phyloP scores from a whole-genome alignment of 345 rosid species.

The Dovyalis caffra region DNA sequence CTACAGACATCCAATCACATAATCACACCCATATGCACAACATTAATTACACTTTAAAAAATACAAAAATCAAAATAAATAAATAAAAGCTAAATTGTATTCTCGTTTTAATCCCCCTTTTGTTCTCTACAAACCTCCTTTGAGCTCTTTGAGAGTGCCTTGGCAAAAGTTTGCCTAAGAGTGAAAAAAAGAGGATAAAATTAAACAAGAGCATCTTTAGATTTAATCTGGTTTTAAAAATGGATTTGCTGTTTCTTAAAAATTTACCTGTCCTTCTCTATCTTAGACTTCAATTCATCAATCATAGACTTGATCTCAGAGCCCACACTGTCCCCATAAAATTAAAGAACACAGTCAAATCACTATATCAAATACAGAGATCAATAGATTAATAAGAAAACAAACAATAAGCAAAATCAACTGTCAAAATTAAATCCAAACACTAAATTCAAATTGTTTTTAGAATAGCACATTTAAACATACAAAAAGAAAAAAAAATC shows the following conservation, averaged over 20 bases:
- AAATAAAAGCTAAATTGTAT: not conserved
- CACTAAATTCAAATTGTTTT: not conserved
- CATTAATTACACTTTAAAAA: not conserved
- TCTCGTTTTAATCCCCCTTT: not conserved
- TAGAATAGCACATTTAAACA: not conserved
- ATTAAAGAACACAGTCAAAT: slow-evolving; percentile 2
- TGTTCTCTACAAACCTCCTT: slow-evolving; percentile 59
- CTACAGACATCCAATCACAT: slow-evolving; percentile 35
- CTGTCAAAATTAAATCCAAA: not conserved
- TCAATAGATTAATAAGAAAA: not conserved
- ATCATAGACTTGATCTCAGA: slow-evolving; percentile 64
- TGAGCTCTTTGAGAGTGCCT: slow-evolving; percentile 67
- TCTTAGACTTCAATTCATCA: slow-evolving; percentile 64
- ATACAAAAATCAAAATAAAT: not conserved
- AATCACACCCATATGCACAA: not conserved
- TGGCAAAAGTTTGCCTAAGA: slow-evolving; percentile 59
- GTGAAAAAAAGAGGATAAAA: slow-evolving; percentile 1
- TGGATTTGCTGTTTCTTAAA: not conserved
- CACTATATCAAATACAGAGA: not conserved
- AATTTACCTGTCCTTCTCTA: slow-evolving; percentile 76
- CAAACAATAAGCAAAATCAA: not conserved
- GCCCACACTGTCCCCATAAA: slow-evolving; percentile 52
- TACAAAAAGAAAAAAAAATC: not conserved
- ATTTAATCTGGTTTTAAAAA: not conserved
- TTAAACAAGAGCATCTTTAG: no score